phyloP scores from a whole-genome alignment of 2,329 filamentous ascomycete genomes.

The Didymella arachidicola region DNA sequence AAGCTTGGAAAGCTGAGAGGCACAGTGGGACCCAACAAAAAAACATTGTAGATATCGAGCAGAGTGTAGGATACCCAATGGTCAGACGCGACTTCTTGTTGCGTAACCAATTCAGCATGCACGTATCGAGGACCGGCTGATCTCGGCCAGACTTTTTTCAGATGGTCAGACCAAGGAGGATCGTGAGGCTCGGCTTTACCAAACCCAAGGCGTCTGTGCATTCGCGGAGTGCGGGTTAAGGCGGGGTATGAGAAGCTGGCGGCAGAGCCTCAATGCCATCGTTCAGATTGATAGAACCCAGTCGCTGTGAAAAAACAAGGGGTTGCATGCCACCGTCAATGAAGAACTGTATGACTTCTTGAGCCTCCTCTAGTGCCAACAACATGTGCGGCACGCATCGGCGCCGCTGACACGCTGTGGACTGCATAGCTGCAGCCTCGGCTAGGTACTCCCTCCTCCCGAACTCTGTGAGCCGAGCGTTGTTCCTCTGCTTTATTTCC shows the following conservation, averaged over 20 bases:
- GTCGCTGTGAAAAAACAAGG: too few relatives aligned
- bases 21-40: slow-evolving; percentile 44
- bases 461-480: slow-evolving; percentile 38
- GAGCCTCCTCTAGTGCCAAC: slow-evolving; percentile 16
- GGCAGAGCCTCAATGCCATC: slow-evolving; percentile 2
- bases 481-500: slow-evolving; percentile 31
- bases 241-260: slow-evolving; percentile 15
- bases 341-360: background rate
- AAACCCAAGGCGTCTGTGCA: slow-evolving; percentile 11
- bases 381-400: slow-evolving; percentile 6
- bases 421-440: slow-evolving; percentile 35
- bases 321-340: background rate
- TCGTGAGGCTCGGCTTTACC: slow-evolving; percentile 15
- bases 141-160: slow-evolving; percentile 4
- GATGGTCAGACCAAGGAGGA: slow-evolving; percentile 5
- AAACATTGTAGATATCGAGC: slow-evolving; percentile 18
- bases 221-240: slow-evolving; percentile 20
- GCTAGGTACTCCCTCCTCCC: slow-evolving; percentile 37
- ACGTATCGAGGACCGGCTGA: background rate
- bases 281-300: background rate
- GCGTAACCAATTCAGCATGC: background rate
- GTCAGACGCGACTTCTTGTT: background rate
- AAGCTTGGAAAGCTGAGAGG: slow-evolving; percentile 57
- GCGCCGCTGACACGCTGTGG: slow-evolving; percentile 20
- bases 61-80: background rate